Evolutionary conservation across 352 stramenopile genomes (phyloP), one percentile per base, ranked within the genome.

Genomic region (Phytopythium ostracodes): DNA sequence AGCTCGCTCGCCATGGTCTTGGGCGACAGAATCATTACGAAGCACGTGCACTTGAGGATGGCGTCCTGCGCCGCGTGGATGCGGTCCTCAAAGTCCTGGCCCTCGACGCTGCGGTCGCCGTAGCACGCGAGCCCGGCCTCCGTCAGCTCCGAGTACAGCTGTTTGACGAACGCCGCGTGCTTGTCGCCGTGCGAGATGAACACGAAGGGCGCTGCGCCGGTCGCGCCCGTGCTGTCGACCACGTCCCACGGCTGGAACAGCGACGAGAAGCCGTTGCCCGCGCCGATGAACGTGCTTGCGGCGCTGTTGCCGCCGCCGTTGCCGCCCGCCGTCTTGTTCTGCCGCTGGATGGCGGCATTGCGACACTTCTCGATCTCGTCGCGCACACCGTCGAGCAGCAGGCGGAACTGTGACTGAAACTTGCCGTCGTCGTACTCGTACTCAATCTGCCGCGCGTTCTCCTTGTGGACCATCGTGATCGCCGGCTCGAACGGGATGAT

Each of bases 351-450:
- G 24, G 70, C 66, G 4, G 70, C 79, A 15, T 79, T 71, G 27
- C 81, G 81, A 29, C 74, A 77, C 70, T 92, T 92, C 53, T 94
- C 80, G 40, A 95, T 88, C 58, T 95, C 87, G 53, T 95, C 87
- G 4, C 83, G 82, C 4, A 95, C 83, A 1, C 87, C 84, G 64
- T 95, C 87, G 0, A 94, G 66, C 27, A 95, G 46, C 60, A 92
- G 65, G 1, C 84, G 82, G 63, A 94, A 92, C 55, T 95, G 84
- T 9, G 74, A 57, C 59, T 87, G 69, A 58, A 83, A 95, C 70
- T 82, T 87, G 33, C 49, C 52, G 22, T 92, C 81, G 24, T 88
- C 70, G 62, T 95, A 95, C 51, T 87, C 73, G 63, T 93, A 95
- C 67, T 88, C 84, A 49, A 94, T 89, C 64, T 92, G 80, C 29